Conservation (phyloP, 129 eudicot genomes). For the Artemisia tridentata region DNA sequence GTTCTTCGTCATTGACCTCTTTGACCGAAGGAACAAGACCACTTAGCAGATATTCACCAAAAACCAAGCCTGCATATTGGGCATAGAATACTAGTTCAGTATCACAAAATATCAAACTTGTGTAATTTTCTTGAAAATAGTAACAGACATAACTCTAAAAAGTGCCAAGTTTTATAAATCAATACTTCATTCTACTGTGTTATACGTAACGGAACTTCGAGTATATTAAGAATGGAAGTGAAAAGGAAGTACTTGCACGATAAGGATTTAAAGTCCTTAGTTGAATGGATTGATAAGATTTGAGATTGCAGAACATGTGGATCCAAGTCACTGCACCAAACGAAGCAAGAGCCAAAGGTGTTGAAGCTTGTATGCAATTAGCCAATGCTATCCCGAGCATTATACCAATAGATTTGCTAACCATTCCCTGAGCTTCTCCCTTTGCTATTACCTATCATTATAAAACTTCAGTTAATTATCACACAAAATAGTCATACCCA, state of each 20-base stretch:
- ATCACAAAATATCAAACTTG: neutral
- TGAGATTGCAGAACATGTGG: conserved; percentile 96
- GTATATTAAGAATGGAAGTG: neutral
- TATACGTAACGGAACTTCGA: neutral
- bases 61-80: conserved; percentile 60
- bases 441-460: conserved; percentile 84
- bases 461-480: neutral
- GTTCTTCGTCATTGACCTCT: conserved; percentile 93
- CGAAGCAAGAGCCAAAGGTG: conserved; percentile 78
- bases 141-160: no score
- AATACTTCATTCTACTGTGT: neutral
- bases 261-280: conserved; percentile 92
- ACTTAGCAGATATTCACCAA: conserved; percentile 84
- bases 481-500: neutral
- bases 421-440: conserved; percentile 99
- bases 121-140: no score
- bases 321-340: conserved; percentile 78
- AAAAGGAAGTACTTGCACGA: conserved; percentile 82
- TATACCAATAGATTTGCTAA: conserved; percentile 89
- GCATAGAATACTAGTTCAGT: neutral
- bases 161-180: neutral
- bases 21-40: conserved; percentile 87
- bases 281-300: conserved; percentile 94
- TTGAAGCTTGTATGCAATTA: conserved; percentile 67
- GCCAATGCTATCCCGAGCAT: conserved; percentile 83